Evolutionary conservation across 768 basidiomycete genomes (phyloP), one percentile per base, ranked within the genome.

Genomic region (Sutorius australiensis): DNA sequence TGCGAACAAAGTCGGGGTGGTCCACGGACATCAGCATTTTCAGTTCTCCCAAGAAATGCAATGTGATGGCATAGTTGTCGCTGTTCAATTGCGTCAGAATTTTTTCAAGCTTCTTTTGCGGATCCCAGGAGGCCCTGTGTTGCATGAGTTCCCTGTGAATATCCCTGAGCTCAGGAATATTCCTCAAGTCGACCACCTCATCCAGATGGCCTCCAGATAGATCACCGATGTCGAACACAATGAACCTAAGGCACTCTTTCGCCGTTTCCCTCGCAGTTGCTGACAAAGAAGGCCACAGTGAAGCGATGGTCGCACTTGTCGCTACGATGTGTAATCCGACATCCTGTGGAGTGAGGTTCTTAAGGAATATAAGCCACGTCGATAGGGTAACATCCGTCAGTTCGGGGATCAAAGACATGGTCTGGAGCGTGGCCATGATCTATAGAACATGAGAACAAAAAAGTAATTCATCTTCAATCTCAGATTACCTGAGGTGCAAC

Each of bases 381-480:
- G 81, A 74, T 3, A 99, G 73, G 0, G 92, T 89, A 7, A 84
- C 85, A 53, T 88, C 82, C 0, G 89, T 81, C 7, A 99, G 76
- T 54, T 87, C 87, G 0, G 80, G 79, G 11, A 91, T 77, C 32
- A 75, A 69, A n/a, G 97, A 77, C 73, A 87, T 89, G 6, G 89
- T 92, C 72, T 98, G 95, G 36, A 99, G 80, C 16, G 89, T 93
- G 0, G 95, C 93, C 89, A 98, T 93, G 60, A 98, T 86, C 95
- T 99, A 38, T 14, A 24, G 53, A 45, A 21, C 10, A 59, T 60
- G 1, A 59, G 44, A 47, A 55, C 24, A 53, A 6, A 36, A 53
- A 28, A 17, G 7, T 24, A 13, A 0, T 54, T 39, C 33, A 8
- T 13, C 34, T 17, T 30, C 3, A 31, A 49, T 31, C 51, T 50